Base-by-base conservation (phyloP, 2,329 filamentous ascomycete species). In the Thelonectria rubi region DNA sequence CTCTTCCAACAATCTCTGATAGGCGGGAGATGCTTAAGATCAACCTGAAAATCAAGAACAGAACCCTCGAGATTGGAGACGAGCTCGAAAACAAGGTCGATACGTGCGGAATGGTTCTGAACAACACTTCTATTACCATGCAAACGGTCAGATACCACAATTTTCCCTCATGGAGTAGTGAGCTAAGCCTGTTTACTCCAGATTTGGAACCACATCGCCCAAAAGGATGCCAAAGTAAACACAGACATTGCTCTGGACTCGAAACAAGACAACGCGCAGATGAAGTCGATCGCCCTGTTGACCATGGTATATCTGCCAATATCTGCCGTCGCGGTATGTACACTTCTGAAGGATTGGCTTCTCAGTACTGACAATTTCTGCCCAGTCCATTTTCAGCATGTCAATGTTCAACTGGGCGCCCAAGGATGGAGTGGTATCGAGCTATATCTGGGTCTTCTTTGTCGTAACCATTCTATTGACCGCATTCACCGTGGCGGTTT, bases 291-390 rank as follows among this genome's bases (percentile, higher is more conserved):
- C 10, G 58, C 58, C 14, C 46, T 60, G 5, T 20, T 60, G 30
- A 60, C 58, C 14, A 60, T 60, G 58, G 52, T 60, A 6, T 60
- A 60, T 34, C 39, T 60, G 0, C 58, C 58, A 12, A 20, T 60
- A 5, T 56, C 58, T 14, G 52, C 50, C 15, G 51, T 60, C 9
- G 58, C 58, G 18, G 58, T 60, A 51, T 11, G 34, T n/a, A 26
- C 26, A 48, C 2, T n/a, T 6, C n/a, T 10, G 30, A 14, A 21
- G 9, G 2, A 10, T 8, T 24, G 18, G 11, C 3, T 15, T 30
- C 5, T 12, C 6, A 15, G 6, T 2, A 1, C 43, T 26, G 20
- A 15, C 30, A 34, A 47, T 17, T 39, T 54, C 8, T 12, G 5
- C 14, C 24, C 20, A 61, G 58, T 56, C 52, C 8, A 45, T 61